phyloP scores from a whole-genome alignment of 2,329 filamentous ascomycete genomes.

The Curvularia hawaiiensis region DNA sequence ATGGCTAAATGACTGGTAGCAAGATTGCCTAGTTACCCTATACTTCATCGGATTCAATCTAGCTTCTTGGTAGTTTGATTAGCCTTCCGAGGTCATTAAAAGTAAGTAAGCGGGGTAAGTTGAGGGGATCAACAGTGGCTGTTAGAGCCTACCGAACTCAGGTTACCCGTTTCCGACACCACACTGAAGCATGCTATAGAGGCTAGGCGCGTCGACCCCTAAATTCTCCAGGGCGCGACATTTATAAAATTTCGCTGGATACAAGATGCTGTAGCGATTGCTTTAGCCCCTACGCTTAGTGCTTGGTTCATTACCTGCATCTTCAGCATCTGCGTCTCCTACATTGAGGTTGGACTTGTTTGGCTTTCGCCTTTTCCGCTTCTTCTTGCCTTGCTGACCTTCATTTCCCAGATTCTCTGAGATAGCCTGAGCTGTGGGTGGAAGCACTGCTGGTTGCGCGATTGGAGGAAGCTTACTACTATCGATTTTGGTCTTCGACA shows the following conservation, averaged over 20 bases:
- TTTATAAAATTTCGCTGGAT: background rate
- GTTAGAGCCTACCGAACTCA: background rate
- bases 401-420: conserved; percentile 7
- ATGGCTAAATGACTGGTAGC: background rate
- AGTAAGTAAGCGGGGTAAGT: conserved; percentile 32
- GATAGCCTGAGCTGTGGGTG: conserved; percentile 10
- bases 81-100: conserved; percentile 21
- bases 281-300: conserved; percentile 28
- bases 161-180: background rate
- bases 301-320: conserved; percentile 15
- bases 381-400: conserved; percentile 25
- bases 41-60: background rate
- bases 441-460: conserved; percentile 25
- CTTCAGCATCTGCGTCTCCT: conserved; percentile 13
- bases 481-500: conserved; percentile 17
- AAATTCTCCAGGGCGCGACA: background rate
- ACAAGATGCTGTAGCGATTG: background rate
- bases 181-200: background rate
- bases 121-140: conserved; percentile 11
- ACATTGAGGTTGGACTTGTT: conserved; percentile 10
- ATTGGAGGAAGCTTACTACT: conserved; percentile 22
- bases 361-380: conserved; percentile 29
- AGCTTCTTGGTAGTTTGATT: conserved; percentile 7
- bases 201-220: background rate
- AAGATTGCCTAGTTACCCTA: background rate